Evolutionary conservation across 2,329 filamentous ascomycete genomes (phyloP), one percentile per base, ranked within the genome.

Genomic region (Aspergillus sojae): DNA sequence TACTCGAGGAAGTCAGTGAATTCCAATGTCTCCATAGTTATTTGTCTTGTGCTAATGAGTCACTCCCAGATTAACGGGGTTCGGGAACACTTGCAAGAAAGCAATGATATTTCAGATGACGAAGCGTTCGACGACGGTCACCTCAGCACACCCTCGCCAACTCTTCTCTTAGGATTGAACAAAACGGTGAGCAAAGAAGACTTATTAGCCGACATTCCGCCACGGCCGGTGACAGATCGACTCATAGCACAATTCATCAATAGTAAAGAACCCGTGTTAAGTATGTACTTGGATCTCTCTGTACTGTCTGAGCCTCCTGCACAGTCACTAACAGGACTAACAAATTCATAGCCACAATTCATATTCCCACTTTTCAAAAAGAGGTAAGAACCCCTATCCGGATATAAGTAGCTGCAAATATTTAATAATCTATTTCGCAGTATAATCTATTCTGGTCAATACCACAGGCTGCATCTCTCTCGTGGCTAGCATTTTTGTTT

Each of bases 191-290:
- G 63, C 52, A 75, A 71, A 43, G 73, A 77, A 34, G 77, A 79
- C 54, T 52, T 78, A 9, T 61, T 79, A 28, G 62, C 65, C 19
- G 72, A 75, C 54, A 62, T 79, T 19, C 77, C 77, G 0, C 65
- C 70, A 7, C 71, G 72, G 45, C 63, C 67, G 23, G 63, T 74
- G 11, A 68, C 73, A n/a, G 76, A 79, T 68, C 70, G 73, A 28
- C 63, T 79, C 2, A 67, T 79, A 16, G 73, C 75, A 36, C 68
- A 70, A 36, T 76, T 76, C 59, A 65, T 79, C 23, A 76, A 74
- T 50, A 72, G 70, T 4, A 67, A 69, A 30, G 76, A 78, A 58
- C 75, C 75, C n/a, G 62, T 67, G 32, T 58, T 75, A 46, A 58
- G 75, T 77, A 65, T 50, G 71, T 63, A 4, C n/a, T 10, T 12